Conservation (phyloP, 2,329 filamentous ascomycete species). For the Didymella exigua region DNA sequence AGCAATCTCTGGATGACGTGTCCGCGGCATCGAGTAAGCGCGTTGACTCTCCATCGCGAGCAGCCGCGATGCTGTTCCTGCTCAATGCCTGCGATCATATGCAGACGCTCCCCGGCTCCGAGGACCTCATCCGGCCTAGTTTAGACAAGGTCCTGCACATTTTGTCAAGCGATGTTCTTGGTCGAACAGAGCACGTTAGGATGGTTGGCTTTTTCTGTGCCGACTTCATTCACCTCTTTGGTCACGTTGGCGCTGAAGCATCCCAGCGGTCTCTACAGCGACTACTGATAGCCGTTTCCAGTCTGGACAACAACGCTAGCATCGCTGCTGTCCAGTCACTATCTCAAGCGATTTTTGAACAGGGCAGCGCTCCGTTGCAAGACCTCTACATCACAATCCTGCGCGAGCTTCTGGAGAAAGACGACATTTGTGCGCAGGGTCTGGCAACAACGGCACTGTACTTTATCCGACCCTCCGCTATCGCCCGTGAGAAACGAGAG, state of each 20-base stretch:
- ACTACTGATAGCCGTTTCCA: conserved; percentile 27
- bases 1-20: conserved; percentile 34
- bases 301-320: conserved; percentile 9
- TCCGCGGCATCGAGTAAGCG: conserved; percentile 16
- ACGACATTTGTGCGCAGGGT: conserved; percentile 11
- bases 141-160: conserved; percentile 32
- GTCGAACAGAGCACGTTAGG: conserved; percentile 20
- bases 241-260: conserved; percentile 23
- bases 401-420: conserved; percentile 18
- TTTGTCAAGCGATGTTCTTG: conserved; percentile 23
- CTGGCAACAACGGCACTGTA: conserved; percentile 28
- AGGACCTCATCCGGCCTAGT: conserved; percentile 25
- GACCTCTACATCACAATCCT: conserved; percentile 30
- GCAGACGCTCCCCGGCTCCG: conserved; percentile 28
- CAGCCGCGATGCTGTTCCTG: conserved; percentile 37
- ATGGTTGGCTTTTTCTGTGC: conserved; percentile 37
- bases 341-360: conserved; percentile 30
- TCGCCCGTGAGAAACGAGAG: conserved; percentile 43
- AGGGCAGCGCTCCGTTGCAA: conserved; percentile 25
- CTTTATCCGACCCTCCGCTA: conserved; percentile 29
- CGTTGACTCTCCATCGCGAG: conserved; percentile 25
- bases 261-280: conserved; percentile 24
- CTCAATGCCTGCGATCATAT: conserved; percentile 35
- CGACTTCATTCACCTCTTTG: conserved; percentile 34
- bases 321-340: conserved; percentile 25